Evolutionary conservation across 2,329 filamentous ascomycete genomes (phyloP).

Genomic region (Lachnellula hyalina): DNA sequence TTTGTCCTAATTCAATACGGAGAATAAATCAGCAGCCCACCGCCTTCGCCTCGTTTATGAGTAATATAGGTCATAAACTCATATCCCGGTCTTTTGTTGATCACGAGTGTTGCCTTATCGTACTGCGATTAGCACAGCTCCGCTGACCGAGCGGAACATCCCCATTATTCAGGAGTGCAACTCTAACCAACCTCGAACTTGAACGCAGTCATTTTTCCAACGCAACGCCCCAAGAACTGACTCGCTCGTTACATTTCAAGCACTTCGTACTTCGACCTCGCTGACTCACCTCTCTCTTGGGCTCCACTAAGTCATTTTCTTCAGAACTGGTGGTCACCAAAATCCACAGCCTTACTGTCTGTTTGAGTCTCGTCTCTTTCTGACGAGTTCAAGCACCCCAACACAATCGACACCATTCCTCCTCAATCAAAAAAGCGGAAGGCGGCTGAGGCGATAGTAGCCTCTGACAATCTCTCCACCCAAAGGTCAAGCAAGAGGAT

Average conservation of each 20-base stretch:
- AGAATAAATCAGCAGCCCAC: too few relatives aligned
- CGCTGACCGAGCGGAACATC: not conserved
- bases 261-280: too few relatives aligned
- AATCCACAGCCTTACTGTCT: slow-evolving; percentile 17
- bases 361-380: slow-evolving; percentile 20
- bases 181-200: not conserved
- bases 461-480: slow-evolving; percentile 29
- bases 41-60: too few relatives aligned
- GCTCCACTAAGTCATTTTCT: slow-evolving; percentile 1
- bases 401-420: slow-evolving; percentile 43
- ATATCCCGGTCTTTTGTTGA: not conserved
- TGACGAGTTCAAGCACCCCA: slow-evolving; percentile 25
- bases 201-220: not conserved
- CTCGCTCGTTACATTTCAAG: not conserved
- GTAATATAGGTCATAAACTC: too few relatives aligned
- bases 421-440: slow-evolving; percentile 47
- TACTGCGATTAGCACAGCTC: not conserved
- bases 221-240: not conserved
- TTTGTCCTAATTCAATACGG: too few relatives aligned
- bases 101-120: not conserved
- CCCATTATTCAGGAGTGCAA: not conserved
- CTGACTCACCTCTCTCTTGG: too few relatives aligned
- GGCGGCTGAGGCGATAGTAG: slow-evolving; percentile 40
- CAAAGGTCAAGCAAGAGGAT: slow-evolving; percentile 31
- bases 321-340: not conserved